A percentile compares a stretch with the other conserved stretches of the same genome.
These are phyloP conservation scores for Narthecium ossifragum DNA, from an alignment of 106 monocot species.

Conservation along the genomic window DNA sequence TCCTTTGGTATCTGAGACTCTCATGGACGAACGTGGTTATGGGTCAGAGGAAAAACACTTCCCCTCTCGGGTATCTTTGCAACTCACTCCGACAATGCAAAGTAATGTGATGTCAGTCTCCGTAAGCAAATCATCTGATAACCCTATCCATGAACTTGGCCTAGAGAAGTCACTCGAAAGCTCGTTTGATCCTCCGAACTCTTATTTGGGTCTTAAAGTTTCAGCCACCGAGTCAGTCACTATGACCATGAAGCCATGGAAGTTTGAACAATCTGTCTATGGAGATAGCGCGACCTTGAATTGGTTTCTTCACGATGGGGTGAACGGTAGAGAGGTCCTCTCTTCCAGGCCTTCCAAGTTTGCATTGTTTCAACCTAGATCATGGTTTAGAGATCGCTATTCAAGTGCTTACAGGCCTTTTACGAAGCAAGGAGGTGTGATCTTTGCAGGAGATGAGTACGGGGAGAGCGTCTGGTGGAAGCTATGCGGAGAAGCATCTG, in stretches of 20 bases:
- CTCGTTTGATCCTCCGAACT: conserved; percentile 42
- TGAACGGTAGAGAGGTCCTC: conserved; percentile 57
- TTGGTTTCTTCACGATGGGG: conserved; percentile 70
- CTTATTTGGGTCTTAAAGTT: conserved; percentile 36
- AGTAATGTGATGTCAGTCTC: conserved; percentile 41
- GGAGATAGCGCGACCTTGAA: conserved; percentile 48
- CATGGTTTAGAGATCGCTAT: conserved; percentile 70
- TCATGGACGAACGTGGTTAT: conserved; percentile 47
- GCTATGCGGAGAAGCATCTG: conserved; percentile 22
- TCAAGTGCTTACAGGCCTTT: conserved; percentile 68
- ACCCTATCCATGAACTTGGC: conserved; percentile 38
- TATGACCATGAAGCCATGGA: conserved; percentile 69
- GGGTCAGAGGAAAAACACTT: conserved; percentile 70
- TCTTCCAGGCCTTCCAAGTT: conserved; percentile 69
- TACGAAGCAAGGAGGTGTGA: conserved; percentile 72
- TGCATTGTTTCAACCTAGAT: conserved; percentile 35
- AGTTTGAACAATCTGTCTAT: conserved; percentile 65
- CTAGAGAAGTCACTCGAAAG: conserved; percentile 47
- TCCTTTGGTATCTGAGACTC: conserved; percentile 32
- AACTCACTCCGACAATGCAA: conserved; percentile 50
- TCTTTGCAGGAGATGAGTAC: conserved; percentile 82
- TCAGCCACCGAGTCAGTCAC: conserved; percentile 46
- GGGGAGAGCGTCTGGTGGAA: conserved; percentile 77
- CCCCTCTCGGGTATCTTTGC: conserved; percentile 48
- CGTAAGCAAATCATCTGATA: conserved; percentile 53